Evolutionary conservation across 495 filamentous ascomycete genomes (phyloP), one percentile per base, ranked within the genome.

Genomic region (Pyronema omphalodes): DNA sequence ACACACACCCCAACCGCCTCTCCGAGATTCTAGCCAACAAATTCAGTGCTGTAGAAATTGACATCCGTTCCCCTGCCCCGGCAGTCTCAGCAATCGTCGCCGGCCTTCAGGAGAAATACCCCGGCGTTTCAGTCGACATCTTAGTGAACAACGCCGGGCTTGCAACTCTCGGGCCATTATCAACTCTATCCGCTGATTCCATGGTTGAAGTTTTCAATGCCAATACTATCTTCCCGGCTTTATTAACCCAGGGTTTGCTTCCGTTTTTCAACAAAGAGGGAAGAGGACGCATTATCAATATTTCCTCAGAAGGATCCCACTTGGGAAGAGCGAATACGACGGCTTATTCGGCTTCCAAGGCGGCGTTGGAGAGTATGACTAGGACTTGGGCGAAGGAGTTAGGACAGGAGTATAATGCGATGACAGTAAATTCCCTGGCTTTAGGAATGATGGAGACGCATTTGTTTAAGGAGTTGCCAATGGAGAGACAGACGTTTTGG

Each of bases 301-400:
- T 93, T 58, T 83, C 78, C n/a, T 80, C 74, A 55, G 80, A 93
- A 8, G 75, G 81, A 7, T 75, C 82, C 1, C 73, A 73, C 3
- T 66, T 81, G 7, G 86, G 86, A 0, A 85, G 85, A 67, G 61
- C 71, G 1, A 74, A 72, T 6, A 83, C 89, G 66, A 76, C 75
- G 5, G 78, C 93, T 36, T 95, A 95, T 63, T 84, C 82, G 40
- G 87, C 86, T 5, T 88, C 81, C 58, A 95, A 95, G 68, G 86
- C 83, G 0, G 88, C 88, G 0, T 60, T 95, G 29, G 88, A 95
- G 58, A 76, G 82, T 17, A 89, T 93, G 86, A 93, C 86, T 9
- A 73, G 88, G 6, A 87, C 84, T 0, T 95, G 88, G 88, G 71
- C 80, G 0, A 74, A 84, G 18, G 88, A 95, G 68, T 70, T 95